phyloP scores from a whole-genome alignment of 2,329 filamentous ascomycete genomes.

The Pestalotiopsis fici region DNA sequence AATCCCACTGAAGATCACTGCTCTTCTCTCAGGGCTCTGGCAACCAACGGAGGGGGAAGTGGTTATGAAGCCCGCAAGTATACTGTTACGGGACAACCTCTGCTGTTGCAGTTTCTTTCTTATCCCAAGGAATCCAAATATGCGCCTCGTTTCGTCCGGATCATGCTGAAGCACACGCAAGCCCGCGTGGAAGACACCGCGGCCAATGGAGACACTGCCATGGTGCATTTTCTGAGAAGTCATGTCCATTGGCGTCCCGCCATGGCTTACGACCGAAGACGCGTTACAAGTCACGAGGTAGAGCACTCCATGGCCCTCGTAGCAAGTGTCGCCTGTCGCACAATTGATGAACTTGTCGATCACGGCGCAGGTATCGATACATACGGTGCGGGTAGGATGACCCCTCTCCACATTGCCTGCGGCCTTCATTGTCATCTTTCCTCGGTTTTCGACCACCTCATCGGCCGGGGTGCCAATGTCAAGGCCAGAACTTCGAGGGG shows the following conservation, averaged over 20 bases:
- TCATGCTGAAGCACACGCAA: neutral
- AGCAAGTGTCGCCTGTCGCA: neutral
- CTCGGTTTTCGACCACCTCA: neutral
- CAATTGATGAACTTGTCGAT: neutral
- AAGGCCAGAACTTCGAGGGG: neutral
- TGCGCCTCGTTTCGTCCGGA: neutral
- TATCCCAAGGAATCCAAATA: neutral
- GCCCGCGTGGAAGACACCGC: neutral
- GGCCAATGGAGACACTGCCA: neutral
- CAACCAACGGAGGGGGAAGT: neutral
- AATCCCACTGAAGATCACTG: neutral
- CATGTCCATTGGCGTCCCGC: constrained; percentile 1
- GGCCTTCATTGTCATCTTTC: neutral
- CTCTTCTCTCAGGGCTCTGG: neutral
- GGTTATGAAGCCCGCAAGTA: neutral
- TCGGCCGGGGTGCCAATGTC: neutral
- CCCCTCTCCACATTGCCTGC: neutral
- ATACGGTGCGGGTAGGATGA: neutral
- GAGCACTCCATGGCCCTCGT: neutral
- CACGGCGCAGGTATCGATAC: neutral
- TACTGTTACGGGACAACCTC: neutral
- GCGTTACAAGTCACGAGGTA: neutral
- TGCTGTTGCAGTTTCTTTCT: constrained; percentile 1
- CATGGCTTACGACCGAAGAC: neutral
- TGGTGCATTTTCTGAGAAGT: neutral